phyloP scores from a whole-genome alignment of 768 basidiomycete genomes.

The Kwoniella bestiolae region DNA sequence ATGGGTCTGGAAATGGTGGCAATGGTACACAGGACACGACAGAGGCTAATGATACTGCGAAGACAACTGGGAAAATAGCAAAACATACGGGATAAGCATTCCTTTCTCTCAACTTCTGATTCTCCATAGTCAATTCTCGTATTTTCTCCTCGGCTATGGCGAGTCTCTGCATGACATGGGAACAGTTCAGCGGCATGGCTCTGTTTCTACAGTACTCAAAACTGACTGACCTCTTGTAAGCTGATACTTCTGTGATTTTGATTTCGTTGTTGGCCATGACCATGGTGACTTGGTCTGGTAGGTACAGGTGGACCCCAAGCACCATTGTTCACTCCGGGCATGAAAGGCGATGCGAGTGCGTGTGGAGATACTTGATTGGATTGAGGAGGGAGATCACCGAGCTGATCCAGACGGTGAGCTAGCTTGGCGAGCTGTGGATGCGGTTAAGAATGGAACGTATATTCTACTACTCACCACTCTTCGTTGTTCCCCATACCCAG shows the following conservation, averaged over 20 bases:
- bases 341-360: constrained; percentile 39
- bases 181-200: neutral
- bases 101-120: constrained; percentile 28
- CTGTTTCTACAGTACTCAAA: no score
- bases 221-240: constrained; percentile 34
- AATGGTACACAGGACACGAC: neutral
- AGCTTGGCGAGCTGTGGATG: neutral
- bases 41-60: neutral
- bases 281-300: neutral
- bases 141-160: constrained; percentile 32
- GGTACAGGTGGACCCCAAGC: constrained; percentile 40
- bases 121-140: constrained; percentile 37
- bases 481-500: constrained; percentile 4
- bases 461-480: constrained; percentile 9
- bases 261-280: neutral
- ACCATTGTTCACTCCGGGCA: constrained; percentile 28
- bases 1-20: no score
- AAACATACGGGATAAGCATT: constrained; percentile 5
- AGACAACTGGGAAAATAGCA: neutral
- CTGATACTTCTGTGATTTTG: constrained; percentile 15
- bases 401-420: constrained; percentile 10
- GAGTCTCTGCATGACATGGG: constrained; percentile 13
- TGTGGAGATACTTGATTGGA: constrained; percentile 28
- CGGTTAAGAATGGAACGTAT: neutral
- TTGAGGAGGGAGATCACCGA: constrained; percentile 23